phyloP scores from a whole-genome alignment of 441 rosid genomes.

The Mallotus repandus region DNA sequence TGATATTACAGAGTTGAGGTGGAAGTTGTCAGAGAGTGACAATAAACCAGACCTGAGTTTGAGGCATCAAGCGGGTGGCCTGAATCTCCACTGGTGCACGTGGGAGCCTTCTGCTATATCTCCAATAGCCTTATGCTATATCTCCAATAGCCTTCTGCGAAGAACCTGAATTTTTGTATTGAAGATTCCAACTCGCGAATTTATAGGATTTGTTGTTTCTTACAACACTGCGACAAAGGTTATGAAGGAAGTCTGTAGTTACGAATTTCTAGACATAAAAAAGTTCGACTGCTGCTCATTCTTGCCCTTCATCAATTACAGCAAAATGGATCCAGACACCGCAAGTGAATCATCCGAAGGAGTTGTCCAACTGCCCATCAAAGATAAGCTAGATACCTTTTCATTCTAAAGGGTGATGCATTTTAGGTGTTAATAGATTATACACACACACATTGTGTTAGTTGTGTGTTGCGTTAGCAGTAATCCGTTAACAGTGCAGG shows the following conservation, averaged over 20 bases:
- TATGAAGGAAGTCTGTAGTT: conserved; percentile 16
- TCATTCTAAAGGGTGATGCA: neutral
- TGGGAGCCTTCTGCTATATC: conserved; percentile 13
- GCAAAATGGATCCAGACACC: neutral
- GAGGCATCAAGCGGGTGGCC: neutral
- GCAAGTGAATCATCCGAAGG: neutral
- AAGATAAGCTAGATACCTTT: neutral
- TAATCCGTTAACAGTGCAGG: neutral
- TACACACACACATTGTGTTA: no score
- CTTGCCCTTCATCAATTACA: conserved; percentile 13
- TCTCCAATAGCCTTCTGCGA: conserved; percentile 17
- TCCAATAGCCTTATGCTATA: no score
- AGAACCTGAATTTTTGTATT: conserved; percentile 22
- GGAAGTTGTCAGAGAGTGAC: conserved; percentile 20
- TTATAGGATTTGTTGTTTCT: conserved; percentile 18
- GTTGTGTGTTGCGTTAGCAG: neutral
- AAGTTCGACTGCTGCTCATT: conserved; percentile 14
- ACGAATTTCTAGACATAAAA: neutral
- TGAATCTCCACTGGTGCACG: neutral
- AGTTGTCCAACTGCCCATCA: neutral
- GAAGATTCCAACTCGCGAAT: neutral
- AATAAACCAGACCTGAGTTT: neutral
- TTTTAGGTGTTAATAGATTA: no score
- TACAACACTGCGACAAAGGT: conserved; percentile 15
- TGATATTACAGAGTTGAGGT: conserved; percentile 14